Conservation (phyloP, 352 stramenopile species). For the Pythium plurisporium region DNA sequence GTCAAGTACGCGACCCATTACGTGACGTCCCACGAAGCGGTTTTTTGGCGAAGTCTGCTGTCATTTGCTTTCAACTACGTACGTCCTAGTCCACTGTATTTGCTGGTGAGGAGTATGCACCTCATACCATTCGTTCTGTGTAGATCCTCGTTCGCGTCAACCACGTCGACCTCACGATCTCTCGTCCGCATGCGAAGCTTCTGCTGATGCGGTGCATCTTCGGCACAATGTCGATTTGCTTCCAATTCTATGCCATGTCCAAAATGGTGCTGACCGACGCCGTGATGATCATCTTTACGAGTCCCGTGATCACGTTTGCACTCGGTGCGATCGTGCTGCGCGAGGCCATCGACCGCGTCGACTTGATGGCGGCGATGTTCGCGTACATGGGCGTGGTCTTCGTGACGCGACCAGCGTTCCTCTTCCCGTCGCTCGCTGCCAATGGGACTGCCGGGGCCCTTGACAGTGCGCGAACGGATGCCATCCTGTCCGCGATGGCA, state of each 20-base stretch:
- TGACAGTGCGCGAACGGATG: too few species aligned
- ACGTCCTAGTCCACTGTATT: slow-evolving; percentile 3
- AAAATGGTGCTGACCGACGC: slow-evolving; percentile 72
- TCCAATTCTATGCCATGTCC: slow-evolving; percentile 59
- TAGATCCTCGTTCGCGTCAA: slow-evolving; percentile 33
- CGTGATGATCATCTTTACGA: slow-evolving; percentile 59
- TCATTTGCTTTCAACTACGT: slow-evolving; percentile 47
- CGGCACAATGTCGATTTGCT: slow-evolving; percentile 42
- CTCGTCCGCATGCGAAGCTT: slow-evolving; percentile 25
- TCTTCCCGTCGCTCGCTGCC: slow-evolving; percentile 32
- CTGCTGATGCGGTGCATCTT: slow-evolving; percentile 47
- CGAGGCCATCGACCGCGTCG: slow-evolving; percentile 41
- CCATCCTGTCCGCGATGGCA: slow-evolving; percentile 34
- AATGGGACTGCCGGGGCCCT: too few species aligned
- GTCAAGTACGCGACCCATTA: slow-evolving; percentile 52
- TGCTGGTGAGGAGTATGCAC: too few species aligned
- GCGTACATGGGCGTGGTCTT: slow-evolving; percentile 53
- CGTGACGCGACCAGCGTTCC: slow-evolving; percentile 43
- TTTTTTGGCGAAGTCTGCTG: slow-evolving; percentile 56
- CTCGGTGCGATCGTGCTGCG: slow-evolving; percentile 39
- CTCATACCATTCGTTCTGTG: too few species aligned
- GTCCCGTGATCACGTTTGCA: slow-evolving; percentile 56
- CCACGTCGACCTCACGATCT: slow-evolving; percentile 32
- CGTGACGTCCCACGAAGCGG: slow-evolving; percentile 47
- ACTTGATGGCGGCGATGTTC: slow-evolving; percentile 36